Evolutionary conservation across 108 stramenopile genomes (phyloP).

Genomic region (Discostella pseudostelligera): DNA sequence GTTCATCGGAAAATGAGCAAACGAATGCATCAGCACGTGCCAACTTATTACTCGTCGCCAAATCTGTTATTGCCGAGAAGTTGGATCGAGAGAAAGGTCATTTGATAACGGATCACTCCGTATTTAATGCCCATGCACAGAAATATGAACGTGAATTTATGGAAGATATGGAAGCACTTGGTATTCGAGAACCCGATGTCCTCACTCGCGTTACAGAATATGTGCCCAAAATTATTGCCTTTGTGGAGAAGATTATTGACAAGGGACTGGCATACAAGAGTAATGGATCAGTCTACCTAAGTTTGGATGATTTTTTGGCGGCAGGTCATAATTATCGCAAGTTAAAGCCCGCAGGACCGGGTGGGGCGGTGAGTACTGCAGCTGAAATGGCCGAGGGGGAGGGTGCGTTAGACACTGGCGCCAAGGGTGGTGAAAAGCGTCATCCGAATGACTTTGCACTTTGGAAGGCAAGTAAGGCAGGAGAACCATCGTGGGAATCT

Average conservation of each 20-base stretch:
- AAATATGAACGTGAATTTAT: conserved; percentile 93
- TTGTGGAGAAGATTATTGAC: conserved; percentile 84
- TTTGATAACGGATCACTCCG: conserved; percentile 73
- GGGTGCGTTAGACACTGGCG: conserved; percentile 72
- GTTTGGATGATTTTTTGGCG: conserved; percentile 74
- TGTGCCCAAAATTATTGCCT: conserved; percentile 90
- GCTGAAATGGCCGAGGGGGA: conserved; percentile 95
- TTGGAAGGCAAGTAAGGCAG: conserved; percentile 94
- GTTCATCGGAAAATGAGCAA: conserved; percentile 16
- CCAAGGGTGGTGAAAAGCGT: conserved; percentile 70
- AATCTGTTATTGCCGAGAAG: conserved; percentile 62
- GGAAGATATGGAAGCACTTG: conserved; percentile 92
- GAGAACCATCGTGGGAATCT: conserved; percentile 96
- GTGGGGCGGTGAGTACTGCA: conserved; percentile 63
- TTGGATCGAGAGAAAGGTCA: conserved; percentile 69
- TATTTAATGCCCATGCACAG: conserved; percentile 76
- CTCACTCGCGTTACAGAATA: conserved; percentile 96
- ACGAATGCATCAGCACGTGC: conserved; percentile 33
- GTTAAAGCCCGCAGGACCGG: conserved; percentile 62
- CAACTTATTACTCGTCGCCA: conserved; percentile 53
- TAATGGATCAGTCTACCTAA: conserved; percentile 95
- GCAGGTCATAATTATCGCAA: conserved; percentile 69
- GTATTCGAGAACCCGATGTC: conserved; percentile 84
- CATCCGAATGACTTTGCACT: conserved; percentile 93
- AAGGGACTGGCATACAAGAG: conserved; percentile 93